Evolutionary conservation across 306 rosid species (phyloP).

Genomic region (Mimosa pudica): DNA sequence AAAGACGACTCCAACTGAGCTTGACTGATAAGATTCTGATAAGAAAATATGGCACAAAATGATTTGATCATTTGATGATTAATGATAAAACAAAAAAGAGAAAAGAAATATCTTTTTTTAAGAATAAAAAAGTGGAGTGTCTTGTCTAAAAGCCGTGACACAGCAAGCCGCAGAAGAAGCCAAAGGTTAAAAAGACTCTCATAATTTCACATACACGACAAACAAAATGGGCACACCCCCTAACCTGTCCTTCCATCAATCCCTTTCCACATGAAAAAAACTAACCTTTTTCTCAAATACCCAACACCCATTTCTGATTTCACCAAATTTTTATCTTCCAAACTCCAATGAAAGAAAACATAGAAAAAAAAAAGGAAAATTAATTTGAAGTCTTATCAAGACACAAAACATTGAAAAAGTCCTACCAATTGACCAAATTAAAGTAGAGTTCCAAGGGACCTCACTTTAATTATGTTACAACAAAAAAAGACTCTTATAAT

Average conservation of each 20-base stretch:
- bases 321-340: conserved; percentile 35
- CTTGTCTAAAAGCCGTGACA: conserved; percentile 29
- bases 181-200: conserved; percentile 31
- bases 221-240: conserved; percentile 41
- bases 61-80: not conserved
- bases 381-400: no score
- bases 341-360: not conserved
- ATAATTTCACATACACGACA: conserved; percentile 45
- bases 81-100: not conserved
- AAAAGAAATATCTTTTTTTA: not conserved
- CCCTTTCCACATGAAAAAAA: conserved; percentile 24
- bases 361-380: no score
- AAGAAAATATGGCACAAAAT: not conserved
- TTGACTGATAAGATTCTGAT: not conserved
- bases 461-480: no score
- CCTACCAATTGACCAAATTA: no score
- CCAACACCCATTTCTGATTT: conserved; percentile 11
- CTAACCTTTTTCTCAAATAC: conserved; percentile 46
- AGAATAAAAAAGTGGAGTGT: conserved; percentile 27
- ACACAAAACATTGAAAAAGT: no score
- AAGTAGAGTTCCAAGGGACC: no score
- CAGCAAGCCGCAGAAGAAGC: conserved; percentile 25
- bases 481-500: no score
- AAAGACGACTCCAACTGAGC: not conserved
- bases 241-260: conserved; percentile 36